These are phyloP conservation scores for Hirsutella thompsonii DNA, from an alignment of 2,329 filamentous ascomycete genomes.

Conservation along the genomic window DNA sequence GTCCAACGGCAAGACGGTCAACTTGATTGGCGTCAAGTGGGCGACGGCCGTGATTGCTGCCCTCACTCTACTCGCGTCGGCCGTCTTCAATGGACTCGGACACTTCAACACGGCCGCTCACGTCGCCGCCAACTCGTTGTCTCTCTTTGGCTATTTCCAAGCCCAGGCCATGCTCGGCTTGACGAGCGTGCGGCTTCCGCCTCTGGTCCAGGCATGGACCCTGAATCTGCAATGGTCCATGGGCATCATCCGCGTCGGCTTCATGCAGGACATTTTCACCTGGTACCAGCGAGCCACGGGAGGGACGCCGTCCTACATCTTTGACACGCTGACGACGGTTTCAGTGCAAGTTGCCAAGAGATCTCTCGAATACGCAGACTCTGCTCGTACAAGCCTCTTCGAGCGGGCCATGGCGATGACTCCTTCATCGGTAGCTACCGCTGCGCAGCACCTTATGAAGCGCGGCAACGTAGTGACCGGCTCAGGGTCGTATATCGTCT, in stretches of 20 bases:
- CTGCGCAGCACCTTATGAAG: conserved; percentile 32
- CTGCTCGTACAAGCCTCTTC: conserved; percentile 28
- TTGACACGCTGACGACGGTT: conserved; percentile 58
- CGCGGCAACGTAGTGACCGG: conserved; percentile 39
- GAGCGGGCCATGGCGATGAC: conserved; percentile 43
- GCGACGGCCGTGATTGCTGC: conserved; percentile 78
- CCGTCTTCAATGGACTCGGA: conserved; percentile 77
- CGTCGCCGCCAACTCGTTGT: conserved; percentile 83
- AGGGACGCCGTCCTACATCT: conserved; percentile 68
- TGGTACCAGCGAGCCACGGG: conserved; percentile 96
- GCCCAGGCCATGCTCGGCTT: conserved; percentile 85
- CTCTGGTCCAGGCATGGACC: conserved; percentile 84
- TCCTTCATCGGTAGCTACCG: conserved; percentile 22
- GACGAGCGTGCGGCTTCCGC: conserved; percentile 67
- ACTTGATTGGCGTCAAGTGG: conserved; percentile 83
- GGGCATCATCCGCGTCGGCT: conserved; percentile 82
- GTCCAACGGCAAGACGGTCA: conserved; percentile 85
- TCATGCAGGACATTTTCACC: conserved; percentile 77
- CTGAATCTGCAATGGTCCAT: conserved; percentile 98
- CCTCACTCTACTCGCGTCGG: conserved; percentile 70
- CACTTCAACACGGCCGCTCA: conserved; percentile 92
- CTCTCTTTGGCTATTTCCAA: conserved; percentile 93
- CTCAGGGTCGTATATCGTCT: conserved; percentile 49
- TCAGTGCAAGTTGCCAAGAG: conserved; percentile 76
- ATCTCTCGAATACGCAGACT: conserved; percentile 22